Evolutionary conservation across 306 rosid species (phyloP), one percentile per base, ranked within the genome.

Genomic region (Vigna angularis): DNA sequence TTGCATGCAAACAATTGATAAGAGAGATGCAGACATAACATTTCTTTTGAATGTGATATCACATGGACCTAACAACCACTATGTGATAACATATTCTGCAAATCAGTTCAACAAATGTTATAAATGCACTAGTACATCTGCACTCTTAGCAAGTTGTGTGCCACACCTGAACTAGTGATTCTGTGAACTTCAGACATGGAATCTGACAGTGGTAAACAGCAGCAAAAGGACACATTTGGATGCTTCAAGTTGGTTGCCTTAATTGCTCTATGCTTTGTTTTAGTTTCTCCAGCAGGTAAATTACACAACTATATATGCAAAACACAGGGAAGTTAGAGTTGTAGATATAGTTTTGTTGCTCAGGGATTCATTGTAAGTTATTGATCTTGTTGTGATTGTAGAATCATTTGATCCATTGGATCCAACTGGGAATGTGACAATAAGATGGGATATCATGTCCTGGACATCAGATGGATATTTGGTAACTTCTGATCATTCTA

Each of bases 381-480:
- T 53, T 56, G 38, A 6, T 65, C 36, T 75, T 82, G 74, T 71
- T 82, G 77, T 75, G 17, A 22, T 70, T 66, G 52, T 57, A 88
- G 95, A 47, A 68, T 91, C 91, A 38, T 90, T 86, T 81, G 95
- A 90, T 79, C 88, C 95, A 16, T 66, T 82, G 86, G 93, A 89
- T 87, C 93, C 93, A 28, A 79, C 83, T 9, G 93, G 93, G 66
- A 89, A 87, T 32, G 88, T 89, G 68, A 89, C 93, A 32, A 81
- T 89, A 70, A 89, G 90, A 87, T 89, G 93, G 93, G 93, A 89
- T 87, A 79, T 87, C 44, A 85, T 83, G 87, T 85, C 89, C 6
- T 89, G 93, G 93, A 89, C 93, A 49, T 58, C 89, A 64, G 90
- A 89, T 81, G 93, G 93, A 58, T 86, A 89, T 83, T 69, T 89